Base-by-base conservation (phyloP, 768 basidiomycete genomes). In the Neoboletus magnificus region DNA sequence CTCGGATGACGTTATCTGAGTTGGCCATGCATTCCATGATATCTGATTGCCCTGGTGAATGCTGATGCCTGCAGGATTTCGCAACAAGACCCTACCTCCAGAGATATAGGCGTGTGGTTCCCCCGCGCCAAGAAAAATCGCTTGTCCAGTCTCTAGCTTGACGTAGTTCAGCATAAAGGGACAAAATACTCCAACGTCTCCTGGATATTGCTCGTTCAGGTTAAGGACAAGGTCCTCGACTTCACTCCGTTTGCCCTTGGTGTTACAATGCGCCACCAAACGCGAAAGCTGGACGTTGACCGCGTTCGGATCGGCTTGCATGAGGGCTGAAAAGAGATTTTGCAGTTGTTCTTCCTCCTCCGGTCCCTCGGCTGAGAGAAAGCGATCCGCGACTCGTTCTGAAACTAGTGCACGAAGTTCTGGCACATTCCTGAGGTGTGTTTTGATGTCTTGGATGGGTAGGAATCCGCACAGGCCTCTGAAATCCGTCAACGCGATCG, bases 1-100 rank as follows among this genome's bases (percentile, higher is more conserved):
- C 97, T 32, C 97, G 91, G 60, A 99, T 95, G 71, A 99, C 97
- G 71, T 98, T 98, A 76, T 99, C 97, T 0, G 93, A 95, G 58
- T 95, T 95, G 25, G 96, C 96, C 95, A 98, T 98, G 76, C 93
- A 96, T 68, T 98, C 97, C 67, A 98, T 93, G 71, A 95, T 95
- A 67, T 99, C 96, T 96, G 64, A 52, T 48, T 16, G 35, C 25
- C 30, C 18, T 39, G 29, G 58, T 55, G 29, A 62, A 47, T 16
- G 36, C 50, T 22, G 32, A 53, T 1, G 2, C 32, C 20, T 42
- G 23, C 4, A 43, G 23, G 5, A 27, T 42, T 27, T 39, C 27
- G 39, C 30, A 55, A 48, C 40, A 27, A 33, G 29, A 29, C 58
- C 84, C 59, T 63, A 93, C 95, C 94, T 70, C 97, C 97, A 37